A percentile compares a stretch with the other conserved stretches of the same genome.
phyloP scores from a whole-genome alignment of 2,329 filamentous ascomycete genomes.

The Sporothrix curviconia region DNA sequence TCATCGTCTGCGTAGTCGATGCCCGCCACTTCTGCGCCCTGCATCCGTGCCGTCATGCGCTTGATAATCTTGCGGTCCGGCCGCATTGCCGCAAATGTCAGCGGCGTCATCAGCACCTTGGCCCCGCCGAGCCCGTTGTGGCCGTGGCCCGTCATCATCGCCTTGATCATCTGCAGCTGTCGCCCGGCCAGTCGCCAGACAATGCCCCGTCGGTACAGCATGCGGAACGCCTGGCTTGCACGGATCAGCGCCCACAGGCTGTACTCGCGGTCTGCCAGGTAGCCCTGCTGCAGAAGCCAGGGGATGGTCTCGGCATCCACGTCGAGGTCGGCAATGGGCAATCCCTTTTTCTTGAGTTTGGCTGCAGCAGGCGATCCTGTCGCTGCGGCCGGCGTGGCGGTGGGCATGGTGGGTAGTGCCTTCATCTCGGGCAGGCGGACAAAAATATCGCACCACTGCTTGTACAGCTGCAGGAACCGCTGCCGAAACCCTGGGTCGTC shows the following conservation, averaged over 20 bases:
- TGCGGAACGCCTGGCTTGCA: conserved; percentile 42
- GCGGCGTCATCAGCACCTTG: conserved; percentile 29
- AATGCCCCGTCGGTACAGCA: conserved; percentile 31
- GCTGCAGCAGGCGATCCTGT: background rate
- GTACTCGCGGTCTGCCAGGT: conserved; percentile 23
- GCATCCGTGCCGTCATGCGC: conserved; percentile 17
- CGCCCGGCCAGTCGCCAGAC: conserved; percentile 43
- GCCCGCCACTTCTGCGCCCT: background rate
- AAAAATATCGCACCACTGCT: conserved; percentile 37
- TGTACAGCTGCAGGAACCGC: conserved; percentile 32
- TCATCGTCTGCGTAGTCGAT: background rate
- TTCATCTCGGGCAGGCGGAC: conserved; percentile 23
- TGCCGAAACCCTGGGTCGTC: conserved; percentile 20
- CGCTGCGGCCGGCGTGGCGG: background rate
- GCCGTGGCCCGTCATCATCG: conserved; percentile 12
- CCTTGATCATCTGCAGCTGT: conserved; percentile 45
- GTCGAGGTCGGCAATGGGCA: background rate
- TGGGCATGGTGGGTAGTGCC: background rate
- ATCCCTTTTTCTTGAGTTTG: background rate
- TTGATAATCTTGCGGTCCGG: conserved; percentile 30
- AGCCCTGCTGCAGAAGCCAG: conserved; percentile 26
- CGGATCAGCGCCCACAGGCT: conserved; percentile 44
- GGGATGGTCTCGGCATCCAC: conserved; percentile 35
- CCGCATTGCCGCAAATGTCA: conserved; percentile 31
- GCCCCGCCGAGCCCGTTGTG: conserved; percentile 18